These are phyloP conservation scores for Colletotrichum sidae DNA, from an alignment of 2,329 filamentous ascomycete species.

Conservation along the genomic window DNA sequence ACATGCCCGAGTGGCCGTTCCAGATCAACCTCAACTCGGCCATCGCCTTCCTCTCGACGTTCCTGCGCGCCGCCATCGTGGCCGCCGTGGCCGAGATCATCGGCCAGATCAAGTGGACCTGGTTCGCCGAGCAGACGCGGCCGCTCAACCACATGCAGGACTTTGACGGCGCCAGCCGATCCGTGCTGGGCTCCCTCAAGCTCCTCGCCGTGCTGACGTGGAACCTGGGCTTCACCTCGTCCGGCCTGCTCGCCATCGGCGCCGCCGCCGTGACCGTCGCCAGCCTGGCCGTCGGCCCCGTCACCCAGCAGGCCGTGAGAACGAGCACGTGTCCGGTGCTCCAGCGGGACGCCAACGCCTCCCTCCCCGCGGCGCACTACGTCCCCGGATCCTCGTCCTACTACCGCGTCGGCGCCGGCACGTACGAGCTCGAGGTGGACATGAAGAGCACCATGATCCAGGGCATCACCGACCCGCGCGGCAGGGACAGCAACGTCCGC, in stretches of 20 bases:
- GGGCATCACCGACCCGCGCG: conserved; percentile 42
- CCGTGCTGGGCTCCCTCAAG: conserved; percentile 42
- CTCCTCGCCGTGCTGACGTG: conserved; percentile 37
- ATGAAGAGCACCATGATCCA: conserved; percentile 47
- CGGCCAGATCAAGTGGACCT: conserved; percentile 47
- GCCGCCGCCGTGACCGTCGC: conserved; percentile 42
- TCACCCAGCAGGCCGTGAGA: conserved; percentile 46
- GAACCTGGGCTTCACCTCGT: conserved; percentile 24
- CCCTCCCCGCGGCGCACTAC: conserved; percentile 17
- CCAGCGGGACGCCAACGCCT: background rate
- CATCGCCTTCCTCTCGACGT: conserved; percentile 38
- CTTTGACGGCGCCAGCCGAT: conserved; percentile 47
- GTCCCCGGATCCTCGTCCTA: conserved; percentile 38
- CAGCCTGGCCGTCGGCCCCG: conserved; percentile 45
- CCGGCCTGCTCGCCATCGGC: conserved; percentile 36
- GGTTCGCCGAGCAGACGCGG: conserved; percentile 43
- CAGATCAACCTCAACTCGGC: conserved; percentile 41
- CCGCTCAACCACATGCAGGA: conserved; percentile 45
- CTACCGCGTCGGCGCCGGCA: conserved; percentile 39
- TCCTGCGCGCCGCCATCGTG: conserved; percentile 41
- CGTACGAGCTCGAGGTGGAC: conserved; percentile 42
- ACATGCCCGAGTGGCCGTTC: conserved; percentile 41
- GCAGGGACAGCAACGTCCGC: conserved; percentile 38
- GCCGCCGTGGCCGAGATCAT: conserved; percentile 45
- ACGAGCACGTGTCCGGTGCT: conserved; percentile 35